phyloP scores from a whole-genome alignment of 1,139 yeast species.

The Blastobotrys serpentis region DNA sequence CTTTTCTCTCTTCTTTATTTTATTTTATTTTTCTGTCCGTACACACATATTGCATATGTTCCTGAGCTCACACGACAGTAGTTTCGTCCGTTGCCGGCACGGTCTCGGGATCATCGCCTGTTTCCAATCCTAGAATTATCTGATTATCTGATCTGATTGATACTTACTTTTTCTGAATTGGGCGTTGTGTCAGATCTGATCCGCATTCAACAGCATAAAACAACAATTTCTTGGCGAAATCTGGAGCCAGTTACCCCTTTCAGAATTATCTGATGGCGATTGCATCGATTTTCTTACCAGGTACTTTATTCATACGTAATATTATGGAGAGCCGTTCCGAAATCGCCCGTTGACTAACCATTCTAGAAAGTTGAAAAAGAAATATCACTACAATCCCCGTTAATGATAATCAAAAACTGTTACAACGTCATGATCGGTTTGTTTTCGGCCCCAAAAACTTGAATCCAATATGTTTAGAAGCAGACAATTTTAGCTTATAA shows the following conservation, averaged over 20 bases:
- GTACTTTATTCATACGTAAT: no score
- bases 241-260: not conserved
- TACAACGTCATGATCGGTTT: no score
- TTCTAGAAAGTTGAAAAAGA: not conserved
- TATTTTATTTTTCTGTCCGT: not conserved
- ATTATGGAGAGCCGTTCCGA: no score
- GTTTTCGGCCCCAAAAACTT: no score
- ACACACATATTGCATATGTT: not conserved
- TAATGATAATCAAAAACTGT: no score
- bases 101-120: slow-evolving; percentile 8
- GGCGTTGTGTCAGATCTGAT: slow-evolving; percentile 3
- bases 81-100: not conserved
- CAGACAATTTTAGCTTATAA: no score
- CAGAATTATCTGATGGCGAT: slow-evolving; percentile 6
- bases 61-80: slow-evolving; percentile 1
- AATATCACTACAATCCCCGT: not conserved
- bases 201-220: not conserved
- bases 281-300: not conserved
- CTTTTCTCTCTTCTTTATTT: no score
- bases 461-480: no score
- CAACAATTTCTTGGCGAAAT: slow-evolving; percentile 2
- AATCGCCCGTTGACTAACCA: not conserved
- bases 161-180: not conserved
- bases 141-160: slow-evolving; percentile 7
- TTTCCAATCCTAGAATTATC: slow-evolving; percentile 3